Conservation (phyloP, 208 protist species). For the Polymyxa betae region DNA sequence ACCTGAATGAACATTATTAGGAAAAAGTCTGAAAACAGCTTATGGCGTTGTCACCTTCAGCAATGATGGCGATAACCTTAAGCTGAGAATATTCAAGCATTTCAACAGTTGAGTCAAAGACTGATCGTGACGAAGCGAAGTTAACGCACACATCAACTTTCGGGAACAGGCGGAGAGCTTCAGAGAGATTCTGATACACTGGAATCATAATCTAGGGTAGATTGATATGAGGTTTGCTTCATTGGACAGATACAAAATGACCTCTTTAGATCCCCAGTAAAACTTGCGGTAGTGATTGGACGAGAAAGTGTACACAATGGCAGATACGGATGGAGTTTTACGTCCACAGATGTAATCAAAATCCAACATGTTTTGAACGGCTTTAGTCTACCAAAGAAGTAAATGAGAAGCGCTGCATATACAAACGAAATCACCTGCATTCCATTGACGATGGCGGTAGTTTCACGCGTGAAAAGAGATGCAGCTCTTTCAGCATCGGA, state of each 20-base stretch:
- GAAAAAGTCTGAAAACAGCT: neutral
- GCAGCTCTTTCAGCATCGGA: slow-evolving; percentile 37
- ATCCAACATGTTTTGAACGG: slow-evolving; percentile 66
- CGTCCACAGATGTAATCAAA: slow-evolving; percentile 65
- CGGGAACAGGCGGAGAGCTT: slow-evolving; percentile 57
- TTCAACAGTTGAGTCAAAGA: slow-evolving; percentile 75
- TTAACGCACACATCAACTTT: slow-evolving; percentile 77
- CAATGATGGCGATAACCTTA: slow-evolving; percentile 54
- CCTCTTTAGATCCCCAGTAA: slow-evolving; percentile 67
- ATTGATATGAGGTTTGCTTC: neutral
- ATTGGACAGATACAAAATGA: neutral
- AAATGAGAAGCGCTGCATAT: neutral
- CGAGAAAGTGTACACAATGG: slow-evolving; percentile 64
- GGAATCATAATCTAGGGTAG: slow-evolving; percentile 28
- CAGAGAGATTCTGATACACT: slow-evolving; percentile 56
- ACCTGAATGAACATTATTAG: slow-evolving; percentile 81
- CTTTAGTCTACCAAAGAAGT: neutral
- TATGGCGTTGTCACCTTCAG: slow-evolving; percentile 31
- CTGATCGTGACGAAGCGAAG: slow-evolving; percentile 80
- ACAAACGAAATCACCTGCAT: slow-evolving; percentile 8
- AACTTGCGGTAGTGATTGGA: slow-evolving; percentile 63
- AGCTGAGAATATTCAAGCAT: slow-evolving; percentile 72
- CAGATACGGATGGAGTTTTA: slow-evolving; percentile 58
- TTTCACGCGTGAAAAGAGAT: slow-evolving; percentile 17
- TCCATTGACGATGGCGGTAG: slow-evolving; percentile 47